Conservation (phyloP, 2,329 filamentous ascomycete species). For the Colletotrichum orchidophilum region DNA sequence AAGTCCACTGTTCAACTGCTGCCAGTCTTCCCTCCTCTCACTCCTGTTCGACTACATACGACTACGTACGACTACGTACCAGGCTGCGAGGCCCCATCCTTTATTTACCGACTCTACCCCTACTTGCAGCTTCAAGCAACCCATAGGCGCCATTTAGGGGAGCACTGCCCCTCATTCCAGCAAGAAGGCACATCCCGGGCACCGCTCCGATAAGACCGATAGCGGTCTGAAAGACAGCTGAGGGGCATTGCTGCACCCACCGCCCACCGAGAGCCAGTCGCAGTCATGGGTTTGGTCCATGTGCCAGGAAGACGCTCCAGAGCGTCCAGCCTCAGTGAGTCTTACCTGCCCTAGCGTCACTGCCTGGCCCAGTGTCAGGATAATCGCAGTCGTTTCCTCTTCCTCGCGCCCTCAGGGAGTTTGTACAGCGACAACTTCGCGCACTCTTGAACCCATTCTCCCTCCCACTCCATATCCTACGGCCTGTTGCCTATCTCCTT, state of each 20-base stretch:
- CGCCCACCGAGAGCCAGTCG: constrained; percentile 30
- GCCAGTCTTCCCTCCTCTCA: background rate
- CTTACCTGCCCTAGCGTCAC: constrained; percentile 30
- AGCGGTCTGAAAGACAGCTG: constrained; percentile 24
- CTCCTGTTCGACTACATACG: constrained; percentile 2
- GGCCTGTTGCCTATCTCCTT: background rate
- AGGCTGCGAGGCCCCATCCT: constrained; percentile 22
- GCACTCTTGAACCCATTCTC: background rate
- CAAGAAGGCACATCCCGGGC: constrained; percentile 26
- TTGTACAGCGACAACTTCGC: constrained; percentile 1
- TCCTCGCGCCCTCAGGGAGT: constrained; percentile 4
- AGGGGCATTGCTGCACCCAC: constrained; percentile 31
- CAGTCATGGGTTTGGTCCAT: constrained; percentile 37
- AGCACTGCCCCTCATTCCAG: constrained; percentile 32
- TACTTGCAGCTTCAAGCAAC: background rate
- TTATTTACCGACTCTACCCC: constrained; percentile 30
- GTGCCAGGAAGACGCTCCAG: constrained; percentile 36
- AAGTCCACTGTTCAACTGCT: constrained; percentile 17
- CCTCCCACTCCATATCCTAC: background rate
- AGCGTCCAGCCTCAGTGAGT: constrained; percentile 35
- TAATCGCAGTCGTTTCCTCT: constrained; percentile 23
- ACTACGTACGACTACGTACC: no score
- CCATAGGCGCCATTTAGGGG: background rate
- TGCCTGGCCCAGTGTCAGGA: constrained; percentile 17
- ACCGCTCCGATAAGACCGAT: constrained; percentile 31